A percentile compares a stretch with the other conserved stretches of the same genome.
Evolutionary conservation across 202 grass and related monocot species (phyloP).

Genomic region (Schoenoplectus tabernaemontani): DNA sequence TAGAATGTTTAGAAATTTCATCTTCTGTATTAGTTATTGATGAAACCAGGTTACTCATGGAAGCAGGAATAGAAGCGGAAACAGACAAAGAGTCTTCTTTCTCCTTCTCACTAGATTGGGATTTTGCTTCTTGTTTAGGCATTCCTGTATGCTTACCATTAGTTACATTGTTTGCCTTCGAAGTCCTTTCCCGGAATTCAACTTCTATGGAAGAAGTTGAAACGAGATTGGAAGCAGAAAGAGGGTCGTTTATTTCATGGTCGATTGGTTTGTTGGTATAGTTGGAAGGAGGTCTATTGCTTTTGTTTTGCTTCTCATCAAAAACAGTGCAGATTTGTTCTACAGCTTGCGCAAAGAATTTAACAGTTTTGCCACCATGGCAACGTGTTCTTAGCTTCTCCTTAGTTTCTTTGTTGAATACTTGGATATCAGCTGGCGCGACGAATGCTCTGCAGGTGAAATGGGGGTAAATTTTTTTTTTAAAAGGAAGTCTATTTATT

Average conservation of each 20-base stretch:
- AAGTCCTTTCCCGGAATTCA: slow-evolving; percentile 16
- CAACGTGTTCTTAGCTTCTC: slow-evolving; percentile 47
- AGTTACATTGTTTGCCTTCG: slow-evolving; percentile 17
- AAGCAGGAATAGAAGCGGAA: slow-evolving; percentile 30
- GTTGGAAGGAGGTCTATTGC: slow-evolving; percentile 27
- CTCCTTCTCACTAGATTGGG: slow-evolving; percentile 15
- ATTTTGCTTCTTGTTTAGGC: slow-evolving; percentile 19
- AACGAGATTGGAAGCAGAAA: slow-evolving; percentile 31
- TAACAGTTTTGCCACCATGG: slow-evolving; percentile 41
- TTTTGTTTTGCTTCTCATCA: slow-evolving; percentile 52
- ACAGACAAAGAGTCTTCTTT: slow-evolving; percentile 19
- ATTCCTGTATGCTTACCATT: slow-evolving; percentile 23
- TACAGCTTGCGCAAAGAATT: slow-evolving; percentile 52
- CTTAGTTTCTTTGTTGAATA: slow-evolving; percentile 66
- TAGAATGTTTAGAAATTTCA: not conserved
- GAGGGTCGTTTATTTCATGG: slow-evolving; percentile 25
- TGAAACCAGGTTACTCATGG: slow-evolving; percentile 21
- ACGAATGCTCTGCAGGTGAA: slow-evolving; percentile 63
- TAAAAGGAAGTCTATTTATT: not conserved
- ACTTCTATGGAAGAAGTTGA: slow-evolving; percentile 25
- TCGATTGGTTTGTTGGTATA: slow-evolving; percentile 26
- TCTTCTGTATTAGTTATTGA: not conserved
- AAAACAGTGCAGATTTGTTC: slow-evolving; percentile 74
- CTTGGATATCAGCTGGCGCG: slow-evolving; percentile 58
- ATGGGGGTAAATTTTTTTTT: not conserved